phyloP scores from a whole-genome alignment of 106 monocot genomes.

The Triglochin maritima region DNA sequence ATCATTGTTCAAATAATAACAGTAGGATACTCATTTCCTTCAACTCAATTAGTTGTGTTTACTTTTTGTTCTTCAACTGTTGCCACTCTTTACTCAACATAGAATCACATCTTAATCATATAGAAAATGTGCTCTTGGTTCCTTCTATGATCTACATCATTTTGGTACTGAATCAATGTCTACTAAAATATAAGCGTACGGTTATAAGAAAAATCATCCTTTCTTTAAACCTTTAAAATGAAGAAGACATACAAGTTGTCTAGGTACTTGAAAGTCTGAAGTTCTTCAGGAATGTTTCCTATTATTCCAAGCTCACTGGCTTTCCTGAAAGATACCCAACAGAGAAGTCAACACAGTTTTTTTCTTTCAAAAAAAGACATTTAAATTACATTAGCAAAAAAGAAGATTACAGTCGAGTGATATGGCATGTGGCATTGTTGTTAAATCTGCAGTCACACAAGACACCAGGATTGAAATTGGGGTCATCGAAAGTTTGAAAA shows the following conservation, averaged over 20 bases:
- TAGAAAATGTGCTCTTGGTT: no score
- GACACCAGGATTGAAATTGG: constrained; percentile 10
- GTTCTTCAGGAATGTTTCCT: constrained; percentile 5
- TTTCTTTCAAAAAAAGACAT: neutral
- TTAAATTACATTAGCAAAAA: neutral
- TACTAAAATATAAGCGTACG: no score
- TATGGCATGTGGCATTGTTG: constrained; percentile 1
- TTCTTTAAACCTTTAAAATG: no score
- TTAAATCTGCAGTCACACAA: constrained; percentile 5
- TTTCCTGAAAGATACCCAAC: constrained; percentile 4
- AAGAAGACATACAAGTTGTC: neutral
- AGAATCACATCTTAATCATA: no score
- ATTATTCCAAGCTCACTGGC: neutral
- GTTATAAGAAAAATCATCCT: no score
- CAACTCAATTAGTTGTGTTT: no score
- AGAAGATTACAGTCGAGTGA: constrained; percentile 2
- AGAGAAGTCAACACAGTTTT: neutral
- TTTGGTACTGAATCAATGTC: no score
- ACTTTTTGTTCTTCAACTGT: no score
- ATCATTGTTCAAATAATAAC: neutral
- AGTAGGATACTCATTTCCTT: no score
- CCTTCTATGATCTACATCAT: no score
- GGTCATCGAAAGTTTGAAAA: constrained; percentile 3
- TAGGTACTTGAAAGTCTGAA: constrained; percentile 1
- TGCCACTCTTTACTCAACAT: no score